A percentile compares a stretch with the other conserved stretches of the same genome.
phyloP scores from a whole-genome alignment of 2,329 filamentous ascomycete species.

The Sclerotinia minor region DNA sequence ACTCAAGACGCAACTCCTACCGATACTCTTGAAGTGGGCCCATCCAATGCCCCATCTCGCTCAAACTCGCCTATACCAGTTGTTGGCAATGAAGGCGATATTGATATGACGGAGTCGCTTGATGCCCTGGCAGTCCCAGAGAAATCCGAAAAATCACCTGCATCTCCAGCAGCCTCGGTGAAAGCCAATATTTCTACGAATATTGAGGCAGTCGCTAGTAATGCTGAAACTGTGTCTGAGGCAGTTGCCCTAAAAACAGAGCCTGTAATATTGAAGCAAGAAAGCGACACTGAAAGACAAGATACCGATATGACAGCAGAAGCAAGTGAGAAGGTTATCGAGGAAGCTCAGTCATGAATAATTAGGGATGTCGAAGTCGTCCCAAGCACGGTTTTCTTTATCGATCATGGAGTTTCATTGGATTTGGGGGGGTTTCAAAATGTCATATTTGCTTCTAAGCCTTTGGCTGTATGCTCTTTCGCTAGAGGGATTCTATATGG shows the following conservation, averaged over 20 bases:
- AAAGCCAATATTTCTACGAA: conserved; percentile 13
- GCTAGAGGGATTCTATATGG: neutral
- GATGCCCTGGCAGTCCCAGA: conserved; percentile 22
- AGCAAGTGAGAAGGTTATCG: conserved; percentile 23
- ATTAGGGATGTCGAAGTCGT: neutral
- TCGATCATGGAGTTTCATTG: conserved; percentile 14
- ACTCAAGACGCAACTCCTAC: conserved; percentile 29
- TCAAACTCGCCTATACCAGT: conserved; percentile 35
- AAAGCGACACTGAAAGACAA: conserved; percentile 37
- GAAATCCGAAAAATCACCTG: conserved; percentile 18
- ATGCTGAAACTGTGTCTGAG: conserved; percentile 32
- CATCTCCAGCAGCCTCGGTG: conserved; percentile 20
- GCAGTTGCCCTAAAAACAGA: conserved; percentile 41
- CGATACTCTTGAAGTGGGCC: conserved; percentile 32
- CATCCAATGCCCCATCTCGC: conserved; percentile 39
- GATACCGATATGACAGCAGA: conserved; percentile 39
- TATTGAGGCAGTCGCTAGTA: conserved; percentile 17
- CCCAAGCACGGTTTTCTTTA: neutral
- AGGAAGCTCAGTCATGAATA: conserved; percentile 24
- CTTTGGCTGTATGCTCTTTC: neutral
- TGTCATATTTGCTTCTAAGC: neutral
- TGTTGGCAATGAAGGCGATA: conserved; percentile 41
- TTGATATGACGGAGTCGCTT: conserved; percentile 39
- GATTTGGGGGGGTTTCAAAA: neutral
- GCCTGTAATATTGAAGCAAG: conserved; percentile 40